A percentile compares a stretch with the other conserved stretches of the same genome.
phyloP scores from a whole-genome alignment of 345 rosid species.

The Zanthoxylum bungeanum region DNA sequence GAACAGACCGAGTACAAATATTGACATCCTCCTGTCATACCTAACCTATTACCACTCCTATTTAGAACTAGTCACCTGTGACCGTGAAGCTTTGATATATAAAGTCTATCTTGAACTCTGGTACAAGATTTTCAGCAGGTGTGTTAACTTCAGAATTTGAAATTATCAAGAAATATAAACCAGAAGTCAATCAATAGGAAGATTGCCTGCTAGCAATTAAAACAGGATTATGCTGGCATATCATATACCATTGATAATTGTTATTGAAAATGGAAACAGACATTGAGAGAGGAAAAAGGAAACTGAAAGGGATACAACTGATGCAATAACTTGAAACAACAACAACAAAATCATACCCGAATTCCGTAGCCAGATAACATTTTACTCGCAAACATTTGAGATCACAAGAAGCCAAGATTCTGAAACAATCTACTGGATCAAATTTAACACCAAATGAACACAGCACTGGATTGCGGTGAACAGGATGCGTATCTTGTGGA shows the following conservation, averaged over 20 bases:
- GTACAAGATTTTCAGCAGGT: too few species aligned
- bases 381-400: background rate
- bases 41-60: too few species aligned
- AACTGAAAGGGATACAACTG: background rate
- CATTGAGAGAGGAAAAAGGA: background rate
- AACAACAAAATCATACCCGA: background rate
- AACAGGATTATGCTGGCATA: background rate
- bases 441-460: background rate
- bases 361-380: background rate
- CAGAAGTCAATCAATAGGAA: constrained; percentile 23
- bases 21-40: too few species aligned
- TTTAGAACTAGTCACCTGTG: too few species aligned
- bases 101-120: too few species aligned
- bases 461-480: background rate
- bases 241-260: background rate
- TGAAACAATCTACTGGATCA: background rate
- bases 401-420: background rate
- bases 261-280: background rate
- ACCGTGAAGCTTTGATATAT: too few species aligned
- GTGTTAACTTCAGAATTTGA: too few species aligned
- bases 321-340: background rate
- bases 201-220: background rate
- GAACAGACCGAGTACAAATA: too few species aligned
- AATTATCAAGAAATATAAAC: constrained; percentile 25
- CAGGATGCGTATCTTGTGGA: background rate